phyloP scores from a whole-genome alignment of 768 basidiomycete genomes.

The Pleurotus tuber-regium region DNA sequence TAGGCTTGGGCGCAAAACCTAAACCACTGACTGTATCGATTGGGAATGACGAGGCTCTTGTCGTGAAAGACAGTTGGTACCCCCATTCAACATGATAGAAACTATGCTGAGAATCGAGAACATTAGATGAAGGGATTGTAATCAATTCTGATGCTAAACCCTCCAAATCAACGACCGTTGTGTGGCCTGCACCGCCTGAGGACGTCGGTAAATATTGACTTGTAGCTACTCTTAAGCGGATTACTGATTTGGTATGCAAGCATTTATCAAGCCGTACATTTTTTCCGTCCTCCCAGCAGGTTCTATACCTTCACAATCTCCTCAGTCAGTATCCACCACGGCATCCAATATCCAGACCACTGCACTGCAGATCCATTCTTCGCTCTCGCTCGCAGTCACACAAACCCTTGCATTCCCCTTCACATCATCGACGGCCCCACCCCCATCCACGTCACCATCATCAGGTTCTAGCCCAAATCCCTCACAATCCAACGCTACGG shows the following conservation, averaged over 20 bases:
- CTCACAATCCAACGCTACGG: constrained; percentile 36
- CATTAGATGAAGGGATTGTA: constrained; percentile 64
- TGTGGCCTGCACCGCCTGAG: constrained; percentile 81
- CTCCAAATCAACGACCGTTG: constrained; percentile 47
- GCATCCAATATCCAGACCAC: constrained; percentile 50
- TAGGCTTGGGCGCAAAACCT: constrained; percentile 72
- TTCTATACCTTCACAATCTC: constrained; percentile 38
- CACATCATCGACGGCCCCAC: constrained; percentile 24
- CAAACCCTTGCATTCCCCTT: constrained; percentile 71
- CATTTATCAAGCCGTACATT: constrained; percentile 74
- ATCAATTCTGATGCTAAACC: constrained; percentile 59
- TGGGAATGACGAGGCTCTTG: constrained; percentile 60
- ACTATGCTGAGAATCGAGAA: background rate
- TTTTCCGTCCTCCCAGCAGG: constrained; percentile 74
- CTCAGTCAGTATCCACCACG: constrained; percentile 22
- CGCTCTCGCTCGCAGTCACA: constrained; percentile 56
- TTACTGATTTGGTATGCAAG: constrained; percentile 30
- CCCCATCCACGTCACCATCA: constrained; percentile 22
- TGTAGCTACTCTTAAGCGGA: background rate
- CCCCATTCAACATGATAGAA: too few relatives aligned
- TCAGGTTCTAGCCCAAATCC: constrained; percentile 16
- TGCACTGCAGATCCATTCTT: constrained; percentile 69
- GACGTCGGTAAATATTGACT: constrained; percentile 56
- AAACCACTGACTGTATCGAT: constrained; percentile 62
- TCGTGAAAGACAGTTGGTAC: constrained; percentile 76